These are phyloP conservation scores for Neonectria punicea DNA, from an alignment of 2,329 filamentous ascomycete species.

Conservation along the genomic window DNA sequence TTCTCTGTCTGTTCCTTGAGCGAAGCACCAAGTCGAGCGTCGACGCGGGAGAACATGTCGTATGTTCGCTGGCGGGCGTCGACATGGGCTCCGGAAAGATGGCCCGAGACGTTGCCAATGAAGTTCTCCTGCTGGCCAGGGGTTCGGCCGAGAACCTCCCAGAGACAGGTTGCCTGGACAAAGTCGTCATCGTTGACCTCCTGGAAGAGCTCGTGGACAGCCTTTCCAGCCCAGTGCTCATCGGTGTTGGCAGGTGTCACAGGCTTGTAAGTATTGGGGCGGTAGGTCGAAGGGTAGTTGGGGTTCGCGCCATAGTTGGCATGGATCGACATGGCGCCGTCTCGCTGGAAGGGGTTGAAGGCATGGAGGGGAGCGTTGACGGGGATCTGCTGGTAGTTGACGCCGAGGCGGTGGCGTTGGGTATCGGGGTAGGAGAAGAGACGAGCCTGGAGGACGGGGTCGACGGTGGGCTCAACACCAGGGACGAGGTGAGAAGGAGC, in stretches of 20 bases:
- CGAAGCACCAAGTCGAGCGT: slow-evolving; percentile 61
- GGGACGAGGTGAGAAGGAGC: slow-evolving; percentile 73
- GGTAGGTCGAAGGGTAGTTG: slow-evolving; percentile 66
- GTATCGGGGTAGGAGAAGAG: slow-evolving; percentile 74
- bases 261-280: slow-evolving; percentile 55
- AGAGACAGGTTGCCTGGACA: slow-evolving; percentile 59
- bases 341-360: slow-evolving; percentile 77
- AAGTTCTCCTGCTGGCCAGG: slow-evolving; percentile 71
- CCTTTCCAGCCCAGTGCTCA: slow-evolving; percentile 60
- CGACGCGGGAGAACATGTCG: slow-evolving; percentile 69
- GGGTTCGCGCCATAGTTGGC: slow-evolving; percentile 70
- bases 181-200: slow-evolving; percentile 62
- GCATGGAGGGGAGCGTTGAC: slow-evolving; percentile 66
- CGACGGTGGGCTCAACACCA: slow-evolving; percentile 69
- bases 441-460: slow-evolving; percentile 69
- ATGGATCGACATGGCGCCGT: slow-evolving; percentile 77
- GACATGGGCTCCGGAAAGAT: slow-evolving; percentile 63
- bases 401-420: slow-evolving; percentile 73
- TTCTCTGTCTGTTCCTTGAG: slow-evolving; percentile 66
- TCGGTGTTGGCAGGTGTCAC: slow-evolving; percentile 55
- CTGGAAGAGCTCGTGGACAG: slow-evolving; percentile 55
- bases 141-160: slow-evolving; percentile 59
- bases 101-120: slow-evolving; percentile 66
- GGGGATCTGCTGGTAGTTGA: slow-evolving; percentile 73
- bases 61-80: slow-evolving; percentile 68